These are phyloP conservation scores for Colletotrichum abscissum DNA, from an alignment of 2,329 filamentous ascomycete genomes.

Conservation along the genomic window DNA sequence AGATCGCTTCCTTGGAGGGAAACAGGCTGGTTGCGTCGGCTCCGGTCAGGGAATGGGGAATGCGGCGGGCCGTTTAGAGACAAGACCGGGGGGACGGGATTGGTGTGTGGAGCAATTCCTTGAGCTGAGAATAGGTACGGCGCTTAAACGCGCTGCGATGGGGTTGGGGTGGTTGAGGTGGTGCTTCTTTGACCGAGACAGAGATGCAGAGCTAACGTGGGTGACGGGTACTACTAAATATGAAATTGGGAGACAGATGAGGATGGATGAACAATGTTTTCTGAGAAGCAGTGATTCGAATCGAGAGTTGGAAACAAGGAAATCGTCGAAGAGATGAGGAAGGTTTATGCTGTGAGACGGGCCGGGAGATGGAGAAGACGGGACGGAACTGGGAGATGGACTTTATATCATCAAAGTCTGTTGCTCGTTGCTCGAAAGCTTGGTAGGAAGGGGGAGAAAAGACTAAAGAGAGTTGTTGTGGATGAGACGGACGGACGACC, in stretches of 20 bases:
- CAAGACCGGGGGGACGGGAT: neutral
- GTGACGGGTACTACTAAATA: constrained; percentile 10
- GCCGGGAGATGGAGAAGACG: neutral
- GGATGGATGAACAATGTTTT: neutral
- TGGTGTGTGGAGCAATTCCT: constrained; percentile 15
- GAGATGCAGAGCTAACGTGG: constrained; percentile 23
- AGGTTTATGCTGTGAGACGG: constrained; percentile 19
- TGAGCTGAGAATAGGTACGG: constrained; percentile 32
- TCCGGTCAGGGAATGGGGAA: neutral
- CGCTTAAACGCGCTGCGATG: constrained; percentile 30
- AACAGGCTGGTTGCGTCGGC: neutral
- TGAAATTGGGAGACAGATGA: neutral
- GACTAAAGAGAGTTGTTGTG: neutral
- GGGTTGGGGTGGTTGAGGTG: neutral
- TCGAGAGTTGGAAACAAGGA: neutral
- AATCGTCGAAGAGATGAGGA: neutral
- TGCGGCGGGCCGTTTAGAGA: constrained; percentile 26
- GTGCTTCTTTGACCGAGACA: constrained; percentile 25
- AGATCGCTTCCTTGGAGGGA: constrained; percentile 19
- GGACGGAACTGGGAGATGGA: constrained; percentile 7
- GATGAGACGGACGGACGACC: neutral
- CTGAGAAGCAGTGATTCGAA: neutral
- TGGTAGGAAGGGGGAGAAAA: neutral
- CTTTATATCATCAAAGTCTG: constrained; percentile 25
- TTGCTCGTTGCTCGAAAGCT: neutral